Conservation (phyloP, 305 asterid species). For the Euphrasia arctica region DNA sequence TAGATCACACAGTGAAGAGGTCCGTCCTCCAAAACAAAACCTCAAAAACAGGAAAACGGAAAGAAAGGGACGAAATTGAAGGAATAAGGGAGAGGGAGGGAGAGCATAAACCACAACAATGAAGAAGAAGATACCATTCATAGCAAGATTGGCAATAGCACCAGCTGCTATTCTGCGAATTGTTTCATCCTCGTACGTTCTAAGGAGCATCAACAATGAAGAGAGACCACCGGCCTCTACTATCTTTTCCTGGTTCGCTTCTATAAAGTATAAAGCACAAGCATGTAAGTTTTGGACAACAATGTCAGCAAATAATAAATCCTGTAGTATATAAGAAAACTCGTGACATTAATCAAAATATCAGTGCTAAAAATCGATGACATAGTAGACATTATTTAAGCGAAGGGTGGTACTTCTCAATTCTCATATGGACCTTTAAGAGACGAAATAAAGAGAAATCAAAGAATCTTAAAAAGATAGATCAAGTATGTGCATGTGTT, state of each 20-base stretch:
- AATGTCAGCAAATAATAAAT: too few relatives aligned
- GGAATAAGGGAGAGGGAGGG: not conserved
- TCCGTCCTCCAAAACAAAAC: not conserved
- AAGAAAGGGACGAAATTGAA: not conserved
- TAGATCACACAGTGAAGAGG: constrained; percentile 16
- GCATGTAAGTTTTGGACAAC: constrained; percentile 13
- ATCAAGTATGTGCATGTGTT: constrained; percentile 11
- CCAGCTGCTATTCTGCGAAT: constrained; percentile 99
- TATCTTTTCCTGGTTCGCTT: constrained; percentile 90
- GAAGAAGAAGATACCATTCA: constrained; percentile 65
- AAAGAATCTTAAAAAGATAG: constrained; percentile 9
- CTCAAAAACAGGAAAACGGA: not conserved
- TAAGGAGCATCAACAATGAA: constrained; percentile 88
- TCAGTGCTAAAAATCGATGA: constrained; percentile 10
- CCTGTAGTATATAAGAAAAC: not conserved
- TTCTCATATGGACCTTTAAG: not conserved
- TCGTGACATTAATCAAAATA: not conserved
- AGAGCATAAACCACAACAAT: constrained; percentile 6
- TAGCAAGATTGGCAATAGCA: constrained; percentile 99
- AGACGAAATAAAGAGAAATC: constrained; percentile 6
- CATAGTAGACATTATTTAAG: constrained; percentile 1
- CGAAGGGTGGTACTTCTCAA: not conserved
- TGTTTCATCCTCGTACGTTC: constrained; percentile 90
- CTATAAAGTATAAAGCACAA: constrained; percentile 35
- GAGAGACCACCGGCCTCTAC: constrained; percentile 99